Conservation (phyloP, 176 grass and related monocot genomes). For the Secale cereale region DNA sequence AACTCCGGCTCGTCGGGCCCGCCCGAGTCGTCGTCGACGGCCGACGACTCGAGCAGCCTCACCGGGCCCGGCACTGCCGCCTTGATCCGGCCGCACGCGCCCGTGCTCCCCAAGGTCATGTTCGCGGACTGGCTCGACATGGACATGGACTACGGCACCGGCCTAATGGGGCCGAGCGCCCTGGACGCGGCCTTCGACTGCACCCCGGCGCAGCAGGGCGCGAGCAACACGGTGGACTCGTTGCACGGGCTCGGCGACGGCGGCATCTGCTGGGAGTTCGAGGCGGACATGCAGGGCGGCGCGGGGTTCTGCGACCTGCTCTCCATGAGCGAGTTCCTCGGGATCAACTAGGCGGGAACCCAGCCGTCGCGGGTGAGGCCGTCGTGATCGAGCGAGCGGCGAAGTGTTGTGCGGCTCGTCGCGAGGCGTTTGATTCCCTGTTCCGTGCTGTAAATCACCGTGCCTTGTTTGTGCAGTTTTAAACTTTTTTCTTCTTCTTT, state of each 20-base stretch:
- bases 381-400: not conserved
- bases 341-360: constrained; percentile 41
- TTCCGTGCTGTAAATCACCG: constrained; percentile 28
- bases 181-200: constrained; percentile 27
- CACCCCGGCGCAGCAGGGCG: constrained; percentile 12
- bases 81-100: constrained; percentile 27
- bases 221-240: constrained; percentile 15
- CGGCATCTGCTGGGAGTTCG: constrained; percentile 53
- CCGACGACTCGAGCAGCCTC: constrained; percentile 47
- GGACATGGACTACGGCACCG: constrained; percentile 50
- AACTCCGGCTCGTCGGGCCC: constrained; percentile 41
- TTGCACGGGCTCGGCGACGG: constrained; percentile 42
- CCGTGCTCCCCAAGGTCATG: constrained; percentile 69
- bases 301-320: constrained; percentile 45
- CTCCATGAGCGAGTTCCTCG: constrained; percentile 45
- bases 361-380: not conserved
- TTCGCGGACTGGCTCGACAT: constrained; percentile 88
- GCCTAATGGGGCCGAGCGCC: constrained; percentile 15
- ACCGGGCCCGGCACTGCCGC: constrained; percentile 1
- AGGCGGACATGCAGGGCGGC: constrained; percentile 35
- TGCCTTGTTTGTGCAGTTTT: constrained; percentile 9
- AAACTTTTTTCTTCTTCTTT: too few relatives aligned
- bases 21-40: constrained; percentile 42
- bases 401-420: not conserved
- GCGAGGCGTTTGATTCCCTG: not conserved